phyloP scores from a whole-genome alignment of 1,284 basidiomycete genomes.

The Fomes fomentarius region DNA sequence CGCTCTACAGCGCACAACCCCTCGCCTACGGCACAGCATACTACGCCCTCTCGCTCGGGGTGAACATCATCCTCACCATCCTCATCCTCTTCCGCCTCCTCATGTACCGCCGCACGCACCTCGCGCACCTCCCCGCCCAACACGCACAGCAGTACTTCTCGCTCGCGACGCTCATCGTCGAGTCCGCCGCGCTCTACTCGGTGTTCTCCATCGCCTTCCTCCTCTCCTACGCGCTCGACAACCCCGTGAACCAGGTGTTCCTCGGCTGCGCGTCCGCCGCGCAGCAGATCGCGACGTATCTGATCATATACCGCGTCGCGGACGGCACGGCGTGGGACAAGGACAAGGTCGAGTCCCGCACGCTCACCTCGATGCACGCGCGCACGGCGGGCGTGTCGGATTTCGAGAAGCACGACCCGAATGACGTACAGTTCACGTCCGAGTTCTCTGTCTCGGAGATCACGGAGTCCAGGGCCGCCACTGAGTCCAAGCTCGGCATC shows the following conservation, averaged over 20 bases:
- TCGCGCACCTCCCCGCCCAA: conserved; percentile 35
- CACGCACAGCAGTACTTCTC: conserved; percentile 43
- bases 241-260: conserved; percentile 27
- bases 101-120: conserved; percentile 38
- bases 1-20: conserved; percentile 43
- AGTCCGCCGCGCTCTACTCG: conserved; percentile 47
- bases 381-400: background rate
- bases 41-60: conserved; percentile 45
- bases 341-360: conserved; percentile 19
- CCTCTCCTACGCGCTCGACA: conserved; percentile 44
- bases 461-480: background rate
- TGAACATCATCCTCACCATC: conserved; percentile 48
- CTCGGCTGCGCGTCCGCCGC: conserved; percentile 19
- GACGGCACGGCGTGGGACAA: conserved; percentile 28
- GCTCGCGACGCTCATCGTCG: conserved; percentile 44
- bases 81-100: conserved; percentile 45
- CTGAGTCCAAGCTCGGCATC: background rate
- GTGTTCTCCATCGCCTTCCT: conserved; percentile 46
- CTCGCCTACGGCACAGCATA: conserved; percentile 42
- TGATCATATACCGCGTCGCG: conserved; percentile 38
- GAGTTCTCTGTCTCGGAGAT: conserved; percentile 13
- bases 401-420: background rate
- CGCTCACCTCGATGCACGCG: conserved; percentile 10
- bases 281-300: conserved; percentile 46
- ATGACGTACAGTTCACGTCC: conserved; percentile 20